Conservation (phyloP, 2,329 filamentous ascomycete genomes). For the Ceratocystis destructans region DNA sequence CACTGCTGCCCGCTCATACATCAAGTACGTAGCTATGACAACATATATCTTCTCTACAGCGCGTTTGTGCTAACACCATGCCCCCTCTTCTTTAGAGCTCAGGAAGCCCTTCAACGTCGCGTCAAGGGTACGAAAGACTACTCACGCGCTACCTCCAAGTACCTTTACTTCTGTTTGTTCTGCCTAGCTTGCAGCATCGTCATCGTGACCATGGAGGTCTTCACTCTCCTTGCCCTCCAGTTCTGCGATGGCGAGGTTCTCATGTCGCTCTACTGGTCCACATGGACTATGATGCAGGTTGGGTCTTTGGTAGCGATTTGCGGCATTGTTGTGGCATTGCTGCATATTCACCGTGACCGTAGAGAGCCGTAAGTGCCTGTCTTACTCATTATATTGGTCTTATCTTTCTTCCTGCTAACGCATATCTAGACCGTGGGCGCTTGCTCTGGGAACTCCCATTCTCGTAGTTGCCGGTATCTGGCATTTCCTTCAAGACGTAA, state of each 20-base stretch:
- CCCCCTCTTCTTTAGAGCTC: slow-evolving; percentile 23
- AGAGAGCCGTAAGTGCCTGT: slow-evolving; percentile 36
- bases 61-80: neutral
- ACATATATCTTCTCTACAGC: neutral
- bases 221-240: slow-evolving; percentile 38
- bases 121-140: slow-evolving; percentile 26
- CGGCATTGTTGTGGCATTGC: slow-evolving; percentile 41
- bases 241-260: slow-evolving; percentile 48
- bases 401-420: slow-evolving; percentile 3
- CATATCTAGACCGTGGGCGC: slow-evolving; percentile 37
- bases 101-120: slow-evolving; percentile 28
- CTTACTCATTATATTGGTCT: neutral
- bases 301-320: slow-evolving; percentile 45
- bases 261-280: slow-evolving; percentile 47
- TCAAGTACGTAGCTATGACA: slow-evolving; percentile 25
- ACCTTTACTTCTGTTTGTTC: slow-evolving; percentile 32
- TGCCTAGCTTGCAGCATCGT: slow-evolving; percentile 34
- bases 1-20: slow-evolving; percentile 31
- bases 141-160: slow-evolving; percentile 29
- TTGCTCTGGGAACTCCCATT: slow-evolving; percentile 46
- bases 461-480: slow-evolving; percentile 43
- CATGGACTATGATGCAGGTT: slow-evolving; percentile 46
- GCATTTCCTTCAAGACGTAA: slow-evolving; percentile 34
- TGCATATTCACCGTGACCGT: slow-evolving; percentile 36
- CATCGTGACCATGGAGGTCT: slow-evolving; percentile 42